Evolutionary conservation across 208 protist species (phyloP).

Genomic region (Acanthamoeba rhysodes): DNA sequence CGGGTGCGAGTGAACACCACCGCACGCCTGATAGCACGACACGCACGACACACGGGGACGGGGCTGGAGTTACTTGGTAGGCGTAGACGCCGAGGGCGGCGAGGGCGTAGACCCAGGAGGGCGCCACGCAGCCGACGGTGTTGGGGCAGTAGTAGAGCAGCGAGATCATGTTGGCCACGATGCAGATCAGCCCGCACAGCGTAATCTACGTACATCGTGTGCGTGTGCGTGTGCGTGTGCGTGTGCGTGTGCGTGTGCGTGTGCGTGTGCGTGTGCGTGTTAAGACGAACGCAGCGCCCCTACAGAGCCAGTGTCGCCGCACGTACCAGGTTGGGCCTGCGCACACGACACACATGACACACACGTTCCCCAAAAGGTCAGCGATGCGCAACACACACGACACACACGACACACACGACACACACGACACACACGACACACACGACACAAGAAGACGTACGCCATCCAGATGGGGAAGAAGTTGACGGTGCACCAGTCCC

Average conservation of each 20-base stretch:
- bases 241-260: neutral
- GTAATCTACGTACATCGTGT: slow-evolving; percentile 87
- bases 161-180: slow-evolving; percentile 89
- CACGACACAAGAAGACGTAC: too few species aligned
- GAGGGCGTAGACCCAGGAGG: slow-evolving; percentile 94
- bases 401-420: too few species aligned
- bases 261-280: neutral
- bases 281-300: neutral
- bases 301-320: neutral
- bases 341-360: neutral
- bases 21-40: too few species aligned
- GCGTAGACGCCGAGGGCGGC: slow-evolving; percentile 80
- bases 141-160: slow-evolving; percentile 87
- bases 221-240: neutral
- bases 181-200: slow-evolving; percentile 90
- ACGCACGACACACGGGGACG: too few species aligned
- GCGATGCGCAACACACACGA: too few species aligned
- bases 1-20: too few species aligned
- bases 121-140: slow-evolving; percentile 82
- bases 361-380: too few species aligned
- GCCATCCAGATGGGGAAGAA: slow-evolving; percentile 73
- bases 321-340: slow-evolving; percentile 68
- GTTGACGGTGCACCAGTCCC: slow-evolving; percentile 71
- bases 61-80: slow-evolving; percentile 13
- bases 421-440: too few species aligned